Base-by-base conservation (phyloP, 2,329 filamentous ascomycete species). In the Clonostachys rosea region DNA sequence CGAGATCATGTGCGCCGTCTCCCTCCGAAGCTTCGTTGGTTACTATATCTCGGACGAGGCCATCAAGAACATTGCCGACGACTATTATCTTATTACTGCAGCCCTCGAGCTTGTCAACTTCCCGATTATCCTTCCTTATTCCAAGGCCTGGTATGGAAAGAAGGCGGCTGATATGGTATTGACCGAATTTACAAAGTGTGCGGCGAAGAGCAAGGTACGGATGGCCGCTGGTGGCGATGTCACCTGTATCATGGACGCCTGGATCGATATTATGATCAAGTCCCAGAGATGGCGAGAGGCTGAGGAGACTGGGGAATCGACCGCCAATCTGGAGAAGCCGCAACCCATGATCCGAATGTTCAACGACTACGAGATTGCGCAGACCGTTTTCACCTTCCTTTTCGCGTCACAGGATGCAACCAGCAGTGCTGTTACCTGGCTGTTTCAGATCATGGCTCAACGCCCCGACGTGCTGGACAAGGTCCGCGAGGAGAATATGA, bases 391-490 rank as follows among this genome's bases (percentile, higher is more conserved):
- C 73, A 95, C 92, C 44, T 96, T 97, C 76, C 78, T 97, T 51
- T 97, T 97, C 69, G 92, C 94, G 51, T 96, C 91, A 5, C 94
- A 97, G 71, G 94, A 99, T 67, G 94, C 94, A 55, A 96, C 94
- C 52, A 94, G 87, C 71, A 95, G 89, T 60, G 92, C 94, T 51
- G 84, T 81, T 59, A 96, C 91, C 46, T 97, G 94, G 91, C 73
- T 97, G 54, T 96, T 96, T 78, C 94, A 99, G 73, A 81, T 90
- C 60, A 85, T 90, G 74, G 91, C 94, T 42, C 90, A 97, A 71
- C 86, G 91, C 54, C 92, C 92, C n/a, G 92, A 97, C 50, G 78
- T 95, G 46, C 78, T 97, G 47, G 88, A 92, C 61, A 89, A 89
- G 58, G 81, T 99, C 47, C 89, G 92, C 42, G 91, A 95, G 62